Base-by-base conservation (phyloP, 257 asterid species). In the Nemophila menziesii region DNA sequence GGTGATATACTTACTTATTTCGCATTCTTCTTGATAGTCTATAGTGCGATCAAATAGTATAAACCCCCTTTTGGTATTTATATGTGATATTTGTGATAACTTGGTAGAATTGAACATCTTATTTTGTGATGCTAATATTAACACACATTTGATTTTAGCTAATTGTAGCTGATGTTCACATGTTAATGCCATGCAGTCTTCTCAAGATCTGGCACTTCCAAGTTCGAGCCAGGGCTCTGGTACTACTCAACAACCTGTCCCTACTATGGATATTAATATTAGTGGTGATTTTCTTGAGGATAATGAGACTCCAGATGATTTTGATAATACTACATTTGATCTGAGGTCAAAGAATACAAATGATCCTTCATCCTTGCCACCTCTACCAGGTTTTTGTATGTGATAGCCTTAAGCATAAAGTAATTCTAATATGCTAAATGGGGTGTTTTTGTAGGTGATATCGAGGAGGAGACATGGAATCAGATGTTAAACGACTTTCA, bases 211-310 rank as follows among this genome's bases (percentile, higher is more conserved):
- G 37, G 53, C 74, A 61, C 58, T 64, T 46, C 44, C 65, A 57
- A 71, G 75, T 57, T 81, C 61, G 37, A 70, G 69, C 60, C 76
- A 64, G 33, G 78, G 64, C 42, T 68, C 92, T 42, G n/a, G n/a
- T n/a, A 65, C 92, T 54, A 61, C 86, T 33, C 71, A 46, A 55
- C 94, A 89, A 73, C 55, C 74, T 49, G 71, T 64, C 62, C 81
- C 92, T 39, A 50, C 33, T 63, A 74, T 56, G 49, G 48, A 43
- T 49, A 36, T 47, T 29, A 42, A 16, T 38, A 65, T 51, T 57
- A 44, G 18, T 39, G 46, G 51, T 22, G 50, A 44, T 48, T 39
- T 43, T 18, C 39, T 45, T 42, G 75, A 43, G 56, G 67, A 69
- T 58, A 48, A 43, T 55, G 69, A 66, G 53, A 71, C 65, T 49